phyloP scores from a whole-genome alignment of 2,329 filamentous ascomycete species.

The Exophiala oligosperma region DNA sequence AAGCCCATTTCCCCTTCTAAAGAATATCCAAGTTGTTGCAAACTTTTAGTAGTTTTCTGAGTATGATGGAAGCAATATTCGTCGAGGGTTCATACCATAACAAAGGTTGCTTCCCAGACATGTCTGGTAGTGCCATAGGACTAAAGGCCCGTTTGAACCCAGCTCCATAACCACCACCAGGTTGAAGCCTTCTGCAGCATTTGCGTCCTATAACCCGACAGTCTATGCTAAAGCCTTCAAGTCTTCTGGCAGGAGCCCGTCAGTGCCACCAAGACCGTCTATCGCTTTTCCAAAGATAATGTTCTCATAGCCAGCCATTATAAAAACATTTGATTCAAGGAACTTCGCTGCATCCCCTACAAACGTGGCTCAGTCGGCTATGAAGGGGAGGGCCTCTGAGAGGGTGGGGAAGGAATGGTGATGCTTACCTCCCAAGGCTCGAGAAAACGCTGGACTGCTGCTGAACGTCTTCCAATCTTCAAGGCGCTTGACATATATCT shows the following conservation, averaged over 20 bases:
- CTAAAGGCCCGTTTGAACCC: too few relatives aligned
- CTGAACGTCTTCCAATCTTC: constrained; percentile 1
- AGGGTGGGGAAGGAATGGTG: background rate
- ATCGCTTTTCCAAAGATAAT: constrained; percentile 1
- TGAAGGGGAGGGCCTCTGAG: background rate
- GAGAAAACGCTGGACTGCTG: background rate
- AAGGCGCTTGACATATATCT: constrained; percentile 1
- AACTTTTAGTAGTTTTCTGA: too few relatives aligned
- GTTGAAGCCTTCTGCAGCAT: too few relatives aligned
- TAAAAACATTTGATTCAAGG: background rate
- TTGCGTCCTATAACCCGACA: too few relatives aligned
- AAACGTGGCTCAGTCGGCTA: background rate
- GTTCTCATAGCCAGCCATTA: constrained; percentile 7
- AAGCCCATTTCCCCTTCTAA: too few relatives aligned
- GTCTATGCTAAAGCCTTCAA: background rate
- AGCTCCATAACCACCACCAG: too few relatives aligned
- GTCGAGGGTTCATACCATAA: too few relatives aligned
- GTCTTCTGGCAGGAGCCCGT: background rate
- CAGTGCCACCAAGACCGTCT: background rate
- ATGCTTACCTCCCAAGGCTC: background rate
- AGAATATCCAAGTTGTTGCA: too few relatives aligned
- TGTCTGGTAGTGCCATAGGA: too few relatives aligned
- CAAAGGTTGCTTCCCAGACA: too few relatives aligned
- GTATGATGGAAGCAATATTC: too few relatives aligned
- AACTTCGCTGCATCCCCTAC: background rate